Evolutionary conservation across 139 green algal species (phyloP), one percentile per base, ranked within the genome.

Genomic region (Eudorina sp.): DNA sequence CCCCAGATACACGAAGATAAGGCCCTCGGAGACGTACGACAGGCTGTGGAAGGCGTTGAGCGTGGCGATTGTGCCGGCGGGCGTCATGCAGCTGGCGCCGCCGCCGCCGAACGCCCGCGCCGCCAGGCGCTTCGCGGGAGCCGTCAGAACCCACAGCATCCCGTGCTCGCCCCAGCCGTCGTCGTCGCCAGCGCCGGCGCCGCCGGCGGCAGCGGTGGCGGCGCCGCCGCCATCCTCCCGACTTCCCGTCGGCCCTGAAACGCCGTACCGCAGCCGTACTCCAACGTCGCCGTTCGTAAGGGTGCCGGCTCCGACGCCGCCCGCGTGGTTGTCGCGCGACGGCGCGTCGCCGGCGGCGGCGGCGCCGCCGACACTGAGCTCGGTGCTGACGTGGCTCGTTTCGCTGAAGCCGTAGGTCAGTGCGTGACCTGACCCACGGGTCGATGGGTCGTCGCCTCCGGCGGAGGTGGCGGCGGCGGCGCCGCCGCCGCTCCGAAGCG

Each of bases 1-100:
- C 78, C 96, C 96, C 46, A 97, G 90, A 89, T 96, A 97, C 25
- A 98, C 89, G 91, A 97, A 98, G 88, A 98, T 97, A 82, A 96
- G 89, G 41, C 93, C 95, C 90, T 98, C 96, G 11, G 91, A 86
- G 5, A 97, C 73, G 83, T 95, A 96, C 78, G 81, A 92, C n/a
- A 96, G 45, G 25, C 36, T 53, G 34, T 55, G 73, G 58, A 84
- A 84, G 55, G 55, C 73, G 16, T 43, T 40, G 4, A 80, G 34
- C 31, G 48, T 70, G 29, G 62, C 38, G 7, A 29, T 73, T 8
- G 79, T 64, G 19, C 90, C 86, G 40, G 87, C 72, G 23, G 78
- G 46, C 14, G 73, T 92, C 31, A 97, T 88, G 46, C 29, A 48
- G 9, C 0, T n/a, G 16, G 34, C 16, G 55, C 38, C 40, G 77